Conservation (phyloP, 352 stramenopile genomes). For the Globisporangium megalacanthum region DNA sequence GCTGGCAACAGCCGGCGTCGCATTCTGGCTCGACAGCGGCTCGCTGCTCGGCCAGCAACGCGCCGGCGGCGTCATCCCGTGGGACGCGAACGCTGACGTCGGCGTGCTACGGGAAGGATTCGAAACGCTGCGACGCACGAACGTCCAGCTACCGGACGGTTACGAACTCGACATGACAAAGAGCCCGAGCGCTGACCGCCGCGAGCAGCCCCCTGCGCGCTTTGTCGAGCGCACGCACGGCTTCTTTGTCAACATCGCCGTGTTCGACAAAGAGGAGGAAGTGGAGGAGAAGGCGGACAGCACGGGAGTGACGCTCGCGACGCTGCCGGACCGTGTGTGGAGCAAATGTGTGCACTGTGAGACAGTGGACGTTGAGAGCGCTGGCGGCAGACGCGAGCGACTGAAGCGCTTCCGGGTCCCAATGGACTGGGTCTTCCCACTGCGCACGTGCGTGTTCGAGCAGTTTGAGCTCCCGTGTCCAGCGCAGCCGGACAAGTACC, state of each 20-base stretch:
- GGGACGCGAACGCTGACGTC: slow-evolving; percentile 46
- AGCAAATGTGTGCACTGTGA: slow-evolving; percentile 30
- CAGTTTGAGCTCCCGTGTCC: slow-evolving; percentile 44
- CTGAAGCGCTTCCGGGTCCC: slow-evolving; percentile 37
- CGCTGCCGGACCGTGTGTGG: slow-evolving; percentile 29
- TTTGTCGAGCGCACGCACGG: slow-evolving; percentile 46
- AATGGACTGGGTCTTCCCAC: slow-evolving; percentile 49
- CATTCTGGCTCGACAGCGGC: slow-evolving; percentile 54
- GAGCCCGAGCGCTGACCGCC: slow-evolving; percentile 27
- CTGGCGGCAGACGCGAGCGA: neutral
- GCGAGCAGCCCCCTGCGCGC: slow-evolving; percentile 20
- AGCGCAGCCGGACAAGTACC: slow-evolving; percentile 30
- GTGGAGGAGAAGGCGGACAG: neutral
- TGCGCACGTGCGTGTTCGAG: slow-evolving; percentile 32
- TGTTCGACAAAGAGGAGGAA: slow-evolving; percentile 27
- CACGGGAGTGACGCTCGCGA: slow-evolving; percentile 17
- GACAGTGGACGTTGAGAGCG: neutral
- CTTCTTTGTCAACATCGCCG: slow-evolving; percentile 49
- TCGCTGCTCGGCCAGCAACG: slow-evolving; percentile 50
- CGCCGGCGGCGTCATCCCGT: slow-evolving; percentile 33
- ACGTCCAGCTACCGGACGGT: slow-evolving; percentile 22
- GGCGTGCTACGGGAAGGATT: slow-evolving; percentile 19
- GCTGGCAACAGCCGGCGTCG: slow-evolving; percentile 27
- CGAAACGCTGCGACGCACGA: slow-evolving; percentile 11
- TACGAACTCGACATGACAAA: slow-evolving; percentile 42